These are phyloP conservation scores for Jacaranda copaia DNA, from an alignment of 257 asterid genomes.

Conservation along the genomic window DNA sequence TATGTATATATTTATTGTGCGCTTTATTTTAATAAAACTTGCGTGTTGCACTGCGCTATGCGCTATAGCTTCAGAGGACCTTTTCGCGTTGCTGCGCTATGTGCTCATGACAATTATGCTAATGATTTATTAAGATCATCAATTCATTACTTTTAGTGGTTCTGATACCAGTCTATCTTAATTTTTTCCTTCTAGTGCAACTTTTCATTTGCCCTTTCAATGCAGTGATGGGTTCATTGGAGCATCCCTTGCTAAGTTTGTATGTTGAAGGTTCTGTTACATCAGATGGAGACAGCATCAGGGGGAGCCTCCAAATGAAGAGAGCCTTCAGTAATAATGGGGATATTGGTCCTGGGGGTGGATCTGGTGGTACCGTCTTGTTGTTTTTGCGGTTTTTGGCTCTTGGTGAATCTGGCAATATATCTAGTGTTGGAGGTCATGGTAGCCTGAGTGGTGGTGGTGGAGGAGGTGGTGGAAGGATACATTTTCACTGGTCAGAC, in stretches of 20 bases:
- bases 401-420: constrained; percentile 64
- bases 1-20: too few relatives aligned
- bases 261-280: constrained; percentile 76
- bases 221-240: constrained; percentile 93
- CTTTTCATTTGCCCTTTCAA: constrained; percentile 33
- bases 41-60: too few relatives aligned
- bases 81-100: too few relatives aligned
- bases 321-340: constrained; percentile 34
- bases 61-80: too few relatives aligned
- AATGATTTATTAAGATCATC: constrained; percentile 6
- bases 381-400: constrained; percentile 68
- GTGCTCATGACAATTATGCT: too few relatives aligned
- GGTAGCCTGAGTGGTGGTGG: constrained; percentile 82
- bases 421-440: constrained; percentile 88
- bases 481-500: constrained; percentile 96
- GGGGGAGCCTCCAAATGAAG: constrained; percentile 44
- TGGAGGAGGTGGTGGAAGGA: constrained; percentile 99
- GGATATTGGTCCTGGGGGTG: constrained; percentile 83
- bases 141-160: constrained; percentile 4
- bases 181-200: constrained; percentile 20
- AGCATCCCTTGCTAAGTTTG: constrained; percentile 76
- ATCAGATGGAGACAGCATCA: constrained; percentile 80
- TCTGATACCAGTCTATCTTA: constrained; percentile 15
- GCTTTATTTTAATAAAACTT: too few relatives aligned
- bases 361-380: constrained; percentile 97